These are phyloP conservation scores for Paramecium sonneborni DNA, from an alignment of 73 alveolate genomes.

Conservation along the genomic window DNA sequence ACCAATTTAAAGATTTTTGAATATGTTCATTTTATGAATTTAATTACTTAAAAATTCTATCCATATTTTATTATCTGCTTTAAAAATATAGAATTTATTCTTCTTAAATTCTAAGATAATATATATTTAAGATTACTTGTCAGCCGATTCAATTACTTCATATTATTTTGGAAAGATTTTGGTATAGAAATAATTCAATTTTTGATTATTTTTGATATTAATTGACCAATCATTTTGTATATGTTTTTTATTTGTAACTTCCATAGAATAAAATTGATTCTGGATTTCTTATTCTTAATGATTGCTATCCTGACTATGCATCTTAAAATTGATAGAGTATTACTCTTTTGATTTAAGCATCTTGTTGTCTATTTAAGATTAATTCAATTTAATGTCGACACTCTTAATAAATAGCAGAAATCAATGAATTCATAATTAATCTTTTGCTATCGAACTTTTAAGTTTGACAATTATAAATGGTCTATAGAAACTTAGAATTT, in stretches of 20 bases:
- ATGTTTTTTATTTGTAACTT: neutral
- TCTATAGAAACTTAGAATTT: neutral
- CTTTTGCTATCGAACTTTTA: neutral
- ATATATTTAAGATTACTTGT: neutral
- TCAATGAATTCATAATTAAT: neutral
- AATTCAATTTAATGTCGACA: constrained; percentile 5
- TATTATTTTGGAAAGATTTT: neutral
- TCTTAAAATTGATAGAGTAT: neutral
- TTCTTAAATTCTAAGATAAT: neutral
- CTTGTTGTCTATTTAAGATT: neutral
- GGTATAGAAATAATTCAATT: neutral
- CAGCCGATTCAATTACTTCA: neutral
- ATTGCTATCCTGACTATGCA: constrained; percentile 3
- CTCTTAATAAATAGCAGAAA: neutral
- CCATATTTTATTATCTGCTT: constrained; percentile 15
- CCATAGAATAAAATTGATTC: neutral
- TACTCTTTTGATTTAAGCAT: neutral
- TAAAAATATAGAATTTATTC: neutral
- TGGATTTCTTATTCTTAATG: neutral
- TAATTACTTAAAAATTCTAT: neutral
- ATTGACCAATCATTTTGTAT: constrained; percentile 12
- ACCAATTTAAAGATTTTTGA: neutral
- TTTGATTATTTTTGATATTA: neutral
- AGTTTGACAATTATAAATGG: neutral
- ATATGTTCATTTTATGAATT: neutral